Conservation (phyloP, 306 rosid species). For the Cucurbita pepo region DNA sequence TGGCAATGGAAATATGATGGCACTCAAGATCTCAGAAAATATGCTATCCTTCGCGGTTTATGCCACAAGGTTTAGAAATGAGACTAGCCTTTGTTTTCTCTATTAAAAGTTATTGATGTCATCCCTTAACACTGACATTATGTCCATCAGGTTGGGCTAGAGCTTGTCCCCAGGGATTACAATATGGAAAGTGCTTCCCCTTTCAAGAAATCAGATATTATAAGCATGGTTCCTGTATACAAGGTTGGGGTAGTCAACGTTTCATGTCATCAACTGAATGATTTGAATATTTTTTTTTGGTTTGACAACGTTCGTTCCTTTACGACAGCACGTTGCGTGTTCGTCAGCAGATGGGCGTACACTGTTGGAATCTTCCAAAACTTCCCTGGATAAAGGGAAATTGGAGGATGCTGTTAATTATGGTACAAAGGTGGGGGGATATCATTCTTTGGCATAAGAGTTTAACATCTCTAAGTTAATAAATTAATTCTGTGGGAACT, state of each 20-base stretch:
- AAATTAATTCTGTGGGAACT: constrained; percentile 8
- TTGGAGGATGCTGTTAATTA: constrained; percentile 95
- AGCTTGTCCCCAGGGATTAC: constrained; percentile 85
- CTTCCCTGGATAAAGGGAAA: constrained; percentile 94
- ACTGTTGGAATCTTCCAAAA: constrained; percentile 85
- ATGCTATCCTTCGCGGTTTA: constrained; percentile 82
- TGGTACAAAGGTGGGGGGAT: constrained; percentile 68
- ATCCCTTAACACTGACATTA: constrained; percentile 5
- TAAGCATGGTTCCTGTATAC: constrained; percentile 88
- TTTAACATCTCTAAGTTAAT: background rate
- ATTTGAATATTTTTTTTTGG: background rate
- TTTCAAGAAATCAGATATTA: constrained; percentile 57
- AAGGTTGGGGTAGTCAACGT: constrained; percentile 35
- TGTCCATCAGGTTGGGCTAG: constrained; percentile 82
- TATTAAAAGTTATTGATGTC: background rate
- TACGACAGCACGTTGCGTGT: constrained; percentile 78
- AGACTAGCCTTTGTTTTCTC: background rate
- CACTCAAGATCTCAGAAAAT: constrained; percentile 61
- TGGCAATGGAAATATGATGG: constrained; percentile 69
- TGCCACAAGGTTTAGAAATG: constrained; percentile 63
- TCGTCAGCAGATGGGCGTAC: constrained; percentile 99
- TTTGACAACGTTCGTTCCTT: constrained; percentile 9
- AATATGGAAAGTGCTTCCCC: constrained; percentile 63
- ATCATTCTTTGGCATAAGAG: background rate
- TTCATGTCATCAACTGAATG: background rate